These are phyloP conservation scores for Funneliformis mosseae DNA, from an alignment of 192 early-diverging fungal species.

Conservation along the genomic window DNA sequence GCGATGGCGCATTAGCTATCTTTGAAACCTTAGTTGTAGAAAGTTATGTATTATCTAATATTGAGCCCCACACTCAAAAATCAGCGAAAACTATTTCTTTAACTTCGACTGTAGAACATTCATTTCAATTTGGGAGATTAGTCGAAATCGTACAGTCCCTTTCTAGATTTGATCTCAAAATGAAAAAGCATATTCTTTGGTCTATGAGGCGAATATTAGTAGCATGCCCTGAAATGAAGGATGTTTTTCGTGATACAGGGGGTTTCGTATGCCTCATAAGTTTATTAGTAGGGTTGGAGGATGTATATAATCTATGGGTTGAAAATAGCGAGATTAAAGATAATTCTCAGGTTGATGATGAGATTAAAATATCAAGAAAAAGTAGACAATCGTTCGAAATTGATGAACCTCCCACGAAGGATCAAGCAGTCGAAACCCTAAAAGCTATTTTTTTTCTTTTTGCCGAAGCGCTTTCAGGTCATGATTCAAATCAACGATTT, in stretches of 20 bases:
- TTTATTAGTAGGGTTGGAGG: slow-evolving; percentile 56
- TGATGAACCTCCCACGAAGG: slow-evolving; percentile 41
- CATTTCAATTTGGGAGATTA: slow-evolving; percentile 56
- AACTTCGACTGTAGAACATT: slow-evolving; percentile 33
- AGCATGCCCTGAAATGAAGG: slow-evolving; percentile 50
- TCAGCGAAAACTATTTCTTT: slow-evolving; percentile 19
- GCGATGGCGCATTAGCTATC: slow-evolving; percentile 50
- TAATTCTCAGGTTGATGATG: slow-evolving; percentile 18
- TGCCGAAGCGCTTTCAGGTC: slow-evolving; percentile 55
- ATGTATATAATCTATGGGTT: slow-evolving; percentile 41
- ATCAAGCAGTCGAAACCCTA: slow-evolving; percentile 45
- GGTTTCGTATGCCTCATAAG: slow-evolving; percentile 65
- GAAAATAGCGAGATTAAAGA: not conserved
- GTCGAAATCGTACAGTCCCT: slow-evolving; percentile 62
- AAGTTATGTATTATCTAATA: slow-evolving; percentile 37
- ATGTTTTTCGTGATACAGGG: slow-evolving; percentile 60
- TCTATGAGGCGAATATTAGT: slow-evolving; percentile 53
- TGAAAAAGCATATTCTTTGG: slow-evolving; percentile 59
- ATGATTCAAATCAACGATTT: slow-evolving; percentile 50
- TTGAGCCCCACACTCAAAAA: slow-evolving; percentile 31
- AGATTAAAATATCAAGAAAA: slow-evolving; percentile 32
- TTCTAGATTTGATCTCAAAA: slow-evolving; percentile 53
- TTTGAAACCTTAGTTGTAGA: slow-evolving; percentile 55
- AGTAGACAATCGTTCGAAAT: slow-evolving; percentile 35
- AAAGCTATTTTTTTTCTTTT: slow-evolving; percentile 52